These are phyloP conservation scores for Closterium sp. DNA, from an alignment of 139 green algal genomes.

Conservation along the genomic window DNA sequence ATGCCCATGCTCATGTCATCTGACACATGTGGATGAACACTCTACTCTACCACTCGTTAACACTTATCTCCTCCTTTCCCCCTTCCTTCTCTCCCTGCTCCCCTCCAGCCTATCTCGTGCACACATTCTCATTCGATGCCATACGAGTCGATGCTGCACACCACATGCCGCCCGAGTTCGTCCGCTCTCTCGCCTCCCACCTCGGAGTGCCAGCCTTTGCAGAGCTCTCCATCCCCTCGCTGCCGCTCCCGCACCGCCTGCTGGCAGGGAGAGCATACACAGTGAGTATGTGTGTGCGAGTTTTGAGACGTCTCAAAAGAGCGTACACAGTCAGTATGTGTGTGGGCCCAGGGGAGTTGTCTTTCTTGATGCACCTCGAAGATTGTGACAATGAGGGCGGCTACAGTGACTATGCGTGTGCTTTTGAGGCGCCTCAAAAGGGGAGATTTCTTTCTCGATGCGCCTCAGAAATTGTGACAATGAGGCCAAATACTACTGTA, in stretches of 20 bases:
- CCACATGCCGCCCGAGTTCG: constrained; percentile 15
- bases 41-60: not conserved
- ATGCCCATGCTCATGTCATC: too few species aligned
- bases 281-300: not conserved
- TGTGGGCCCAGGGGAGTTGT: not conserved
- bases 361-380: not conserved
- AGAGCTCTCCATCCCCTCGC: constrained; percentile 1
- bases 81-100: not conserved
- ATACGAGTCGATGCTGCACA: constrained; percentile 24
- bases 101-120: not conserved
- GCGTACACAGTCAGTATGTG: not conserved
- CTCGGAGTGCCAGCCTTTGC: not conserved
- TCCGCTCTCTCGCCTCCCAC: not conserved
- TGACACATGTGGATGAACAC: too few species aligned
- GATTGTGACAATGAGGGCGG: too few species aligned
- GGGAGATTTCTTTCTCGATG: not conserved
- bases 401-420: not conserved
- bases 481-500: too few species aligned
- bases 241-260: not conserved
- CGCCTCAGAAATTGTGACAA: not conserved
- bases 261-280: not conserved
- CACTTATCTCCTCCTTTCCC: not conserved
- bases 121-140: constrained; percentile 9
- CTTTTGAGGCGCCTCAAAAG: not conserved
- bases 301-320: constrained; percentile 3